These are phyloP conservation scores for Aspergillus haitiensis DNA, from an alignment of 495 filamentous ascomycete species.

Conservation along the genomic window DNA sequence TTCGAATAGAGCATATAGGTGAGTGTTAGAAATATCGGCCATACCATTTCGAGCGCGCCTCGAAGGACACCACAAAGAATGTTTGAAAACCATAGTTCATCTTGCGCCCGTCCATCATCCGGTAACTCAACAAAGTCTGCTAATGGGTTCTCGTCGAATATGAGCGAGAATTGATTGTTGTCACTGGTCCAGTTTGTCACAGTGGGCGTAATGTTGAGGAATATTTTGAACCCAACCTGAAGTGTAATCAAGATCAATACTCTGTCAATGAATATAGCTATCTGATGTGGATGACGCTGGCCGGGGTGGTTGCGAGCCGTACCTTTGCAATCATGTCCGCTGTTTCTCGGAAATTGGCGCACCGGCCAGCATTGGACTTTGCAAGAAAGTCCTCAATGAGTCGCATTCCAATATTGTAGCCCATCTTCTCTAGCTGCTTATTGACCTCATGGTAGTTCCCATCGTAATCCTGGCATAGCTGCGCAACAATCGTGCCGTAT, in stretches of 20 bases:
- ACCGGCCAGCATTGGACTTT: slow-evolving; percentile 85
- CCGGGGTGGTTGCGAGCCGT: not conserved
- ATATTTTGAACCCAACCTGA: slow-evolving; percentile 97
- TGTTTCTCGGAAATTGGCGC: slow-evolving; percentile 90
- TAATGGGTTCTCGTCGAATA: slow-evolving; percentile 95
- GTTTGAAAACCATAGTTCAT: slow-evolving; percentile 98
- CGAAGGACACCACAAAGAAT: slow-evolving; percentile 91
- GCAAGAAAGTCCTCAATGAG: slow-evolving; percentile 97
- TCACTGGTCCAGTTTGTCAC: slow-evolving; percentile 95
- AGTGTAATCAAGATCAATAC: not conserved
- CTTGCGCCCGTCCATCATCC: slow-evolving; percentile 92
- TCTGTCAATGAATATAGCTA: not conserved
- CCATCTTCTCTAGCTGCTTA: slow-evolving; percentile 97
- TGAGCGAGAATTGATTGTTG: slow-evolving; percentile 91
- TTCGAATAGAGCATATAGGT: not conserved
- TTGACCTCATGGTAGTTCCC: slow-evolving; percentile 90
- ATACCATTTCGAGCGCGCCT: slow-evolving; percentile 92
- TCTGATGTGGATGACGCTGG: not conserved
- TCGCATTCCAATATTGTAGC: slow-evolving; percentile 95
- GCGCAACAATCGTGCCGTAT: slow-evolving; percentile 95
- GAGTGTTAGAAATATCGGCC: slow-evolving; percentile 9
- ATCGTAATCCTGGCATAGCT: slow-evolving; percentile 94
- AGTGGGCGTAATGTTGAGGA: slow-evolving; percentile 94
- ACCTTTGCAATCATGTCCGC: slow-evolving; percentile 97
- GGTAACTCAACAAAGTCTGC: slow-evolving; percentile 97